A percentile compares a stretch with the other conserved stretches of the same genome.
Evolutionary conservation across 345 rosid species (phyloP).

Genomic region (Salix brachista): DNA sequence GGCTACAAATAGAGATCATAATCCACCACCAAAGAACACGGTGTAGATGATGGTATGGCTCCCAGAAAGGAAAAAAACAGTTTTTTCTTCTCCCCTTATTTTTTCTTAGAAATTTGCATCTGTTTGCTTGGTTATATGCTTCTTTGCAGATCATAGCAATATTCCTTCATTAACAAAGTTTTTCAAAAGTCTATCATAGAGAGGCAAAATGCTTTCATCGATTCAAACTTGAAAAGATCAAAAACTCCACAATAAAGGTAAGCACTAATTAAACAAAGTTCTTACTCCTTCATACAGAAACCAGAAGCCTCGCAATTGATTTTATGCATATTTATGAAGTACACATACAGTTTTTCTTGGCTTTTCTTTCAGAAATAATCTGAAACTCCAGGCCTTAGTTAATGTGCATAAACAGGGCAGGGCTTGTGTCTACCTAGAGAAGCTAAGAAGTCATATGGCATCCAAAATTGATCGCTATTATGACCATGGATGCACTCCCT

Average conservation of each 20-base stretch:
- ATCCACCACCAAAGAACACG: slow-evolving; percentile 15
- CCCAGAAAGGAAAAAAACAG: slow-evolving; percentile 18
- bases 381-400: background rate
- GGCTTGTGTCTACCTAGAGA: background rate
- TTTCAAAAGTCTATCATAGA: background rate
- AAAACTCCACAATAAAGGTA: background rate
- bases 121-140: slow-evolving; percentile 23
- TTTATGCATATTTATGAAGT: background rate
- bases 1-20: slow-evolving; percentile 30
- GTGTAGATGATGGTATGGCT: slow-evolving; percentile 24
- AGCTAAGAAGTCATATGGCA: background rate
- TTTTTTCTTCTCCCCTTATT: slow-evolving; percentile 14
- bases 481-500: background rate
- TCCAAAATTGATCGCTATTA: background rate
- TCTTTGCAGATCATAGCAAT: slow-evolving; percentile 20
- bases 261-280: background rate
- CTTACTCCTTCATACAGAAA: background rate
- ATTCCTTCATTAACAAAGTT: slow-evolving; percentile 28
- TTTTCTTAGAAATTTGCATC: slow-evolving; percentile 12
- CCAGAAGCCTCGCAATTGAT: slow-evolving; percentile 1
- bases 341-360: background rate
- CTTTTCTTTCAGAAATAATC: background rate
- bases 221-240: slow-evolving; percentile 7
- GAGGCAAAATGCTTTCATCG: slow-evolving; percentile 13
- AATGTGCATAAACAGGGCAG: background rate